Evolutionary conservation across 768 basidiomycete species (phyloP).

Genomic region (Leucocoprinus leucothites): DNA sequence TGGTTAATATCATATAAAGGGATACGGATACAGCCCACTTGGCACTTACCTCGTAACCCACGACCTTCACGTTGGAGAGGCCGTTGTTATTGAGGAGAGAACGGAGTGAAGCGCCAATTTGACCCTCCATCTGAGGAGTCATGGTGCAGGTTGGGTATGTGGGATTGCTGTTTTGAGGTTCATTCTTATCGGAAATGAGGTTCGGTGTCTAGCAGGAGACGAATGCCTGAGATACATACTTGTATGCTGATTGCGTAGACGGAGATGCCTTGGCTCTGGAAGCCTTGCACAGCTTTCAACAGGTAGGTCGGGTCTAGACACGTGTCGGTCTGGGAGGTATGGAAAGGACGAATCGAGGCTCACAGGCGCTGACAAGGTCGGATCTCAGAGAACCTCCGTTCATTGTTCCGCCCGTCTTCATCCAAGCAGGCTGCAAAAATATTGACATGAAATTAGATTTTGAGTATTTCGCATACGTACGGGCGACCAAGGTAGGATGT

Average conservation of each 20-base stretch:
- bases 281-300: slow-evolving; percentile 69
- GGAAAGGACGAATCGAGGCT: slow-evolving; percentile 18
- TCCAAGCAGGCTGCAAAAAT: slow-evolving; percentile 64
- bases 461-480: slow-evolving; percentile 32
- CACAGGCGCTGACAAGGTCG: slow-evolving; percentile 46
- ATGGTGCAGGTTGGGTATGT: slow-evolving; percentile 68
- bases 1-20: neutral
- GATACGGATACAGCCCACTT: neutral
- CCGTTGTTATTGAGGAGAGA: slow-evolving; percentile 61
- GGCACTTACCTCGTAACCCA: slow-evolving; percentile 43
- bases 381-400: slow-evolving; percentile 59
- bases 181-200: slow-evolving; percentile 29
- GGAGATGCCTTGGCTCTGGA: slow-evolving; percentile 55
- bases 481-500: slow-evolving; percentile 63
- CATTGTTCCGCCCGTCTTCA: slow-evolving; percentile 69
- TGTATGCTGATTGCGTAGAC: slow-evolving; percentile 66
- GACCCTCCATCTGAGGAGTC: slow-evolving; percentile 51
- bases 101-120: slow-evolving; percentile 54
- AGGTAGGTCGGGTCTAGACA: slow-evolving; percentile 66
- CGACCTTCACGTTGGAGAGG: slow-evolving; percentile 53
- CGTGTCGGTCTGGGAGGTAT: neutral
- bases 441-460: no score
- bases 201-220: neutral
- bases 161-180: slow-evolving; percentile 54
- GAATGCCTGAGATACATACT: slow-evolving; percentile 12